Conservation (phyloP, 202 grass and related monocot genomes). For the Schoenoplectus triqueter region DNA sequence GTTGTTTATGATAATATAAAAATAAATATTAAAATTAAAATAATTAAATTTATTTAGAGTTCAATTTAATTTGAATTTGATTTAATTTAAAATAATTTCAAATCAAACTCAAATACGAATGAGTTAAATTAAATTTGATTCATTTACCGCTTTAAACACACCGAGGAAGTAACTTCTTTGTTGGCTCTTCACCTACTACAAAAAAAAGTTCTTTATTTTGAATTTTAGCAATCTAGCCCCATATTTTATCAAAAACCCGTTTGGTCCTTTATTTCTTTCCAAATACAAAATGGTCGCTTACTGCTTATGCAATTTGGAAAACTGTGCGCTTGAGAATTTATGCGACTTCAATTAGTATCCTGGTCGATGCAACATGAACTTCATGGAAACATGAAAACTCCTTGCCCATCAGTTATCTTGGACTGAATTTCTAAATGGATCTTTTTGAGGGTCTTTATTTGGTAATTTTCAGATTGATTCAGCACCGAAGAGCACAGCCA, state of each 20-base stretch:
- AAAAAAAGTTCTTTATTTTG: no score
- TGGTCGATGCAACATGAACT: neutral
- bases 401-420: no score
- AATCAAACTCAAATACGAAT: no score
- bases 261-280: neutral
- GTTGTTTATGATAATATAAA: no score
- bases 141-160: no score
- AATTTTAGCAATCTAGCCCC: neutral
- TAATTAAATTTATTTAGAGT: no score
- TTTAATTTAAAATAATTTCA: no score
- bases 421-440: neutral
- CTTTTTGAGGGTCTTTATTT: neutral
- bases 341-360: neutral
- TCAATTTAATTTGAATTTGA: no score
- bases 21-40: no score
- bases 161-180: neutral
- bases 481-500: conserved; percentile 66
- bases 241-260: neutral
- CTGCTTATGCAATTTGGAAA: neutral
- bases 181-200: no score
- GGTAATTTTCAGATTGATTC: conserved; percentile 57
- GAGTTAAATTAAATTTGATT: no score
- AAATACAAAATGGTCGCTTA: neutral
- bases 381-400: neutral
- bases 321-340: neutral